phyloP scores from a whole-genome alignment of 352 stramenopile species.

The Lagenidium giganteum region DNA sequence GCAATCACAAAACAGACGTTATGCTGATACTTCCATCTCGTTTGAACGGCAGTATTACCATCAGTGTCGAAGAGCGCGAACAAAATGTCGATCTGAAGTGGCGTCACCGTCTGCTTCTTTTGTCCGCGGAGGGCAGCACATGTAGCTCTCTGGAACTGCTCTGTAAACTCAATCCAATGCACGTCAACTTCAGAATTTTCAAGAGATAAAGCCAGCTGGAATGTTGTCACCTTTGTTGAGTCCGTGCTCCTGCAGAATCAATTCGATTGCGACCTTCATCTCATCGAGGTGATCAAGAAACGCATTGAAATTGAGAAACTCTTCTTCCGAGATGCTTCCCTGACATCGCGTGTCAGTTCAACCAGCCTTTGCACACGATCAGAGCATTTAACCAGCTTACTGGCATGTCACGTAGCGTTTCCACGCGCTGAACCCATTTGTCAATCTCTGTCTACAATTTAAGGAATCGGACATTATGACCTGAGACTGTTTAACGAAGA shows the following conservation, averaged over 20 bases:
- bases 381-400: slow-evolving; percentile 18
- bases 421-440: slow-evolving; percentile 77
- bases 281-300: slow-evolving; percentile 83
- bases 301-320: slow-evolving; percentile 82
- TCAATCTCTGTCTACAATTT: slow-evolving; percentile 54
- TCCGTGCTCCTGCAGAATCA: slow-evolving; percentile 78
- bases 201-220: neutral
- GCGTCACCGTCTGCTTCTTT: slow-evolving; percentile 55
- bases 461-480: neutral
- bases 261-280: slow-evolving; percentile 78
- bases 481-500: neutral
- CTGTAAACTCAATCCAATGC: slow-evolving; percentile 17
- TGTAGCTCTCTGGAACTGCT: slow-evolving; percentile 76
- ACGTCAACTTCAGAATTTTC: neutral
- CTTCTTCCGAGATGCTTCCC: slow-evolving; percentile 67
- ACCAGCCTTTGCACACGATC: too few relatives aligned
- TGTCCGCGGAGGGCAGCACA: slow-evolving; percentile 53
- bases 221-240: slow-evolving; percentile 62
- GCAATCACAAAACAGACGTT: slow-evolving; percentile 3
- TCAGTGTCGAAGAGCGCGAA: slow-evolving; percentile 81
- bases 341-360: too few relatives aligned
- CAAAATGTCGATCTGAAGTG: slow-evolving; percentile 81
- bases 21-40: too few relatives aligned
- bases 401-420: slow-evolving; percentile 50
- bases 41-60: too few relatives aligned